Conservation (phyloP, 352 stramenopile genomes). For the Aphanomyces stellatus region DNA sequence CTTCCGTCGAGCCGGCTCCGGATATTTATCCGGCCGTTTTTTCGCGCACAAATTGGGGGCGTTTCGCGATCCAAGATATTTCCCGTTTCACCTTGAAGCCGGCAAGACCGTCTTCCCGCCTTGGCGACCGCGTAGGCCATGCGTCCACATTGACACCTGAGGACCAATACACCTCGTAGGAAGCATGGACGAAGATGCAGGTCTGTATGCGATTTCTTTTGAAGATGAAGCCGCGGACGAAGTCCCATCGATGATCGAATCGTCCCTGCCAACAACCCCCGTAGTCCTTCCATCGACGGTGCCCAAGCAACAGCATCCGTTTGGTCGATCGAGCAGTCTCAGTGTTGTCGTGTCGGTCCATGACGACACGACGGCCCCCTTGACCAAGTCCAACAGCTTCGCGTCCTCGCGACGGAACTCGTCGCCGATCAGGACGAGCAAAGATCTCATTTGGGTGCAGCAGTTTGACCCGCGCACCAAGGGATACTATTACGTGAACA, state of each 20-base stretch:
- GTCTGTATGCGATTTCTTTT: neutral
- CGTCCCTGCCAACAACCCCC: too few species aligned
- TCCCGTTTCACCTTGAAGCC: neutral
- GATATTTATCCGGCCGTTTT: too few species aligned
- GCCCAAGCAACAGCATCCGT: neutral
- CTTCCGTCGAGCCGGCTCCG: too few species aligned
- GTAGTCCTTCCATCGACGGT: too few species aligned
- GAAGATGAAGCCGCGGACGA: neutral
- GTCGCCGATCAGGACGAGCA: neutral
- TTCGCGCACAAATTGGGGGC: too few species aligned
- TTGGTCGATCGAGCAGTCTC: neutral
- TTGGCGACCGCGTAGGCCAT: too few species aligned
- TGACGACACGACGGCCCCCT: neutral
- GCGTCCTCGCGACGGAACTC: neutral
- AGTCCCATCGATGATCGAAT: too few species aligned
- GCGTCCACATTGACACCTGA: too few species aligned
- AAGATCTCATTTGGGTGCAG: conserved; percentile 26
- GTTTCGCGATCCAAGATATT: too few species aligned
- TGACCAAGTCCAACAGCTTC: neutral
- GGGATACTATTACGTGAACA: conserved; percentile 29
- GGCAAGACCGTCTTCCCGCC: too few species aligned
- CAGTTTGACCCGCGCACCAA: conserved; percentile 38
- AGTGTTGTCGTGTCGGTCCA: neutral
- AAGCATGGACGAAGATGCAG: neutral
- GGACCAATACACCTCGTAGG: neutral